Evolutionary conservation across 2,329 filamentous ascomycete species (phyloP).

Genomic region (Botrytis cinerea): DNA sequence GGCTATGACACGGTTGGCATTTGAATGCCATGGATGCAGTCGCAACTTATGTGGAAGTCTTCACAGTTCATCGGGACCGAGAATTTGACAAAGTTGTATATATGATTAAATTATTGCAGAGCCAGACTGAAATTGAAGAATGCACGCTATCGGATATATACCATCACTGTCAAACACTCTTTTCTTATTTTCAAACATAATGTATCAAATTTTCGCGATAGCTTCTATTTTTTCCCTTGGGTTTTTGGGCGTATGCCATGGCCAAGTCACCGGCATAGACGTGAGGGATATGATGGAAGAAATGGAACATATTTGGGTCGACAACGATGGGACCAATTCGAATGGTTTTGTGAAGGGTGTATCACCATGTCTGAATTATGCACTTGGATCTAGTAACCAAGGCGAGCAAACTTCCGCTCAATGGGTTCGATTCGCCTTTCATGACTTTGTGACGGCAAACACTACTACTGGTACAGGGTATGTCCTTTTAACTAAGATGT

Average conservation of each 20-base stretch:
- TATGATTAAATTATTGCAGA: background rate
- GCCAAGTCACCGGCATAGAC: background rate
- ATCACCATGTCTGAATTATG: no score
- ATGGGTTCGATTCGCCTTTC: no score
- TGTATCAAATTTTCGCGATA: background rate
- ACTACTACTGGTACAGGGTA: constrained; percentile 23
- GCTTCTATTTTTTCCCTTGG: background rate
- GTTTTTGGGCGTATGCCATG: background rate
- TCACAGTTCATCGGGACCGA: background rate
- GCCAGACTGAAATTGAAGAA: background rate
- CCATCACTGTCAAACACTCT: background rate
- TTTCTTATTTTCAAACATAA: background rate
- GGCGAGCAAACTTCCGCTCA: no score
- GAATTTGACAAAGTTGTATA: background rate
- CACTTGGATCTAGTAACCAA: no score
- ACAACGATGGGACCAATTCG: no score
- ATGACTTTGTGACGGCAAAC: constrained; percentile 39
- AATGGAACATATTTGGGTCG: no score
- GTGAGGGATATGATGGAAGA: background rate
- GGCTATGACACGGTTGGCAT: background rate
- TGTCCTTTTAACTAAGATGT: background rate
- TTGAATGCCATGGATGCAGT: background rate
- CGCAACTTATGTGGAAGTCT: background rate
- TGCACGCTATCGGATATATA: background rate
- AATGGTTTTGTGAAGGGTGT: no score